A percentile compares a stretch with the other conserved stretches of the same genome.
Evolutionary conservation across 2,329 filamentous ascomycete genomes (phyloP).

Genomic region (Coniochaeta prunicola): DNA sequence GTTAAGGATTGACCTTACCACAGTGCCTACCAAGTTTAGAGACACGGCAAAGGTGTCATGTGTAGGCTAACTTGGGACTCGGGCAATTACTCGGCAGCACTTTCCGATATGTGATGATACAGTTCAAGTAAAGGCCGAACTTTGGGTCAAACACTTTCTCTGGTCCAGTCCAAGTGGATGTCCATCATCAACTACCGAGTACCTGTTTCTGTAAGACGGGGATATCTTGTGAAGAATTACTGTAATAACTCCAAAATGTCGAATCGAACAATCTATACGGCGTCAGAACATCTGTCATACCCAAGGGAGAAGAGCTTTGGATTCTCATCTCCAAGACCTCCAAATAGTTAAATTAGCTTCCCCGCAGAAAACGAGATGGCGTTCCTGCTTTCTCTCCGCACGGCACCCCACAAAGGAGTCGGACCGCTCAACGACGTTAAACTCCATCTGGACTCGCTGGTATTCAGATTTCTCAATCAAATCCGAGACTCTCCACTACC

Average conservation of each 20-base stretch:
- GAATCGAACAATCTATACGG: too few species aligned
- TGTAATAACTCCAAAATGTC: too few species aligned
- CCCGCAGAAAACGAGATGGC: background rate
- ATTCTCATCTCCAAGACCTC: background rate
- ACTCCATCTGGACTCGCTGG: background rate
- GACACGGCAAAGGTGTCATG: background rate
- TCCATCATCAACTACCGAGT: too few species aligned
- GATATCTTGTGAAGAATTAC: too few species aligned
- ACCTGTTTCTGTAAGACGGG: too few species aligned
- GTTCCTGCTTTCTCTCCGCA: background rate
- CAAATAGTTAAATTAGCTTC: background rate
- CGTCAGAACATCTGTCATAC: background rate
- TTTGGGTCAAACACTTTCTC: background rate
- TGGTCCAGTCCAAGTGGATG: too few species aligned
- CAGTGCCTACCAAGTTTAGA: background rate
- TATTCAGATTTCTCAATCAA: background rate
- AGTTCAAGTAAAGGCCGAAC: background rate
- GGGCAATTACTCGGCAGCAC: background rate
- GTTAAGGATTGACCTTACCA: too few species aligned
- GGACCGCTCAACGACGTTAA: conserved; percentile 2
- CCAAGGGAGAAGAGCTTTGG: background rate
- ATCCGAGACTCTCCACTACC: background rate
- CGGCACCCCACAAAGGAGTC: background rate
- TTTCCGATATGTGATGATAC: background rate
- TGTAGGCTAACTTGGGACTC: background rate